Base-by-base conservation (phyloP, 2,329 filamentous ascomycete species). In the Hypoxylon sp. region DNA sequence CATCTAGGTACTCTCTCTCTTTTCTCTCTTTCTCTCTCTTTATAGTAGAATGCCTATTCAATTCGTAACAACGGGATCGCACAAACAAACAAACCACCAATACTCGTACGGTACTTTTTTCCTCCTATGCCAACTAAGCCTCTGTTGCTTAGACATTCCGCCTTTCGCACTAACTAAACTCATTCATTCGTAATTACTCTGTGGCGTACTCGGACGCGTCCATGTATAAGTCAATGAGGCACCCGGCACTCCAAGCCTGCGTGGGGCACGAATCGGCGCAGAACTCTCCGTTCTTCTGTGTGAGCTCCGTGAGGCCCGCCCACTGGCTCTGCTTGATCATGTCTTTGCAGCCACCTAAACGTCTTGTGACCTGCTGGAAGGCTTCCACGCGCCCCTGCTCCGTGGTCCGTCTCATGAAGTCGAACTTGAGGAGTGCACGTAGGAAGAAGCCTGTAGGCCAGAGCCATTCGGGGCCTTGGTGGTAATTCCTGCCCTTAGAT, bases 381-480 rank as follows among this genome's bases (percentile, higher is more conserved):
- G 92, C 92, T 81, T 98, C 96, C 0, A 91, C 91, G 33, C 90
- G 88, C 70, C 92, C 93, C 75, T 93, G 85, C 0, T 78, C 73
- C 2, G 80, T 81, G 69, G 86, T 86, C 53, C 93, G 87, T 31
- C 94, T 86, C 83, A 87, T 86, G 54, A 98, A 83, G 78, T 98
- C 94, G 76, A 98, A 98, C 79, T 94, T 92, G 70, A 99, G 86
- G 71, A 99, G 83, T 0, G 96, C 96, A 53, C 97, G 90, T 22
- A 98, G 85, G 85, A 97, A 99, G 84, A 94, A 99, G 3, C 96
- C 96, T 0, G 94, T 95, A 0, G 95, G 97, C 96, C 96, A 99
- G 24, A 98, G 83, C 96, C 96, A 99, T 80, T 99, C 96, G 0
- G 96, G 97, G 3, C 96, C 96, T 80, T 98, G 95, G 80, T 99